phyloP scores from a whole-genome alignment of 305 asterid species.

The Fraxinus albicans region DNA sequence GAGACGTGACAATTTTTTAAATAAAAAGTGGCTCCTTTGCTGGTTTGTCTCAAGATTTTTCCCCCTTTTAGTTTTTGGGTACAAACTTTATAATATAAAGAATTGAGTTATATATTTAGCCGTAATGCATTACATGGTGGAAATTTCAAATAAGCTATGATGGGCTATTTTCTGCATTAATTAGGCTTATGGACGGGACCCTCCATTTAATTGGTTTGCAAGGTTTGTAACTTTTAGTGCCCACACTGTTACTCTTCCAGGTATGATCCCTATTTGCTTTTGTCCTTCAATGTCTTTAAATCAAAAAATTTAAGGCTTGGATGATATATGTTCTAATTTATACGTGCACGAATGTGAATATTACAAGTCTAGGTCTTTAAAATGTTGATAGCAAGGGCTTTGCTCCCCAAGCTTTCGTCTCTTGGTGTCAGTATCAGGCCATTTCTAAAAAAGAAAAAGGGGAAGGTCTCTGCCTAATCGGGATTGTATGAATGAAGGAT shows the following conservation, averaged over 20 bases:
- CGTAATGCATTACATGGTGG: slow-evolving; percentile 8
- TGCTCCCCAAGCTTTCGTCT: neutral
- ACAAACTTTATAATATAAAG: neutral
- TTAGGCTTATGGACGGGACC: slow-evolving; percentile 37
- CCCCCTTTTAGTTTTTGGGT: neutral
- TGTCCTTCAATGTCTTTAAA: neutral
- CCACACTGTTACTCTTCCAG: slow-evolving; percentile 26
- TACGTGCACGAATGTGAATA: neutral
- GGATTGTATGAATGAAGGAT: neutral
- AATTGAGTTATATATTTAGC: neutral
- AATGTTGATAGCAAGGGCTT: neutral
- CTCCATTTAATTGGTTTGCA: slow-evolving; percentile 29
- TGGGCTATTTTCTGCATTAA: slow-evolving; percentile 26
- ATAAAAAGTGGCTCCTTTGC: neutral
- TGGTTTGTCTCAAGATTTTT: neutral
- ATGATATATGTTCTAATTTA: neutral
- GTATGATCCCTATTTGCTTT: neutral
- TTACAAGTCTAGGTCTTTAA: neutral
- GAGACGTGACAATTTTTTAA: neutral
- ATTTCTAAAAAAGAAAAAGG: neutral
- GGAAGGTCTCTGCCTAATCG: neutral
- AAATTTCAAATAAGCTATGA: slow-evolving; percentile 31
- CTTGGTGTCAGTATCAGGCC: neutral
- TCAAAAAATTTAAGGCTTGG: neutral
- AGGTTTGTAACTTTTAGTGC: slow-evolving; percentile 39